Evolutionary conservation across 148 eudicot genomes (phyloP), one percentile per base, ranked within the genome.

Genomic region (Amaranthus cruentus): DNA sequence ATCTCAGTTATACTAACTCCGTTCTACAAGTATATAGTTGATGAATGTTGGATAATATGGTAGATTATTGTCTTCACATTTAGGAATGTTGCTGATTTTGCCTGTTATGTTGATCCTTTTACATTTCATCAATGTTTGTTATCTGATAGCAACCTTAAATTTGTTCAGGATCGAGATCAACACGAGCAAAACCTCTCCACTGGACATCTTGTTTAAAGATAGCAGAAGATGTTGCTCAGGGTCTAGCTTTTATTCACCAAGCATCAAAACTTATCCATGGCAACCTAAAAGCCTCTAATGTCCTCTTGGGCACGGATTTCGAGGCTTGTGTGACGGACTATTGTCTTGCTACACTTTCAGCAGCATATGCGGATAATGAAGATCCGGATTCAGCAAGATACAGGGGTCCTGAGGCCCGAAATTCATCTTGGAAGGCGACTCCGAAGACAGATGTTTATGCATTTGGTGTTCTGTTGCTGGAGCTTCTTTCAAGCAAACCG

Each of bases 161-260:
- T 38, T 69, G 53, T 54, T 56, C 68, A 91, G 98, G 98, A 52
- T 87, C 98, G 64, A 83, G 98, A 81, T 88, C 98, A 75, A 82
- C 89, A 5, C 83, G 96, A 70, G 96, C 98, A 42, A 93, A 89
- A 73, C 98, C 98, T 53, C 88, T 92, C 10, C 98, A 92, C 73
- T 92, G 98, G 98, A 92, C 98, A 28, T 92, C 98, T 13, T 92
- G 98, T 79, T 81, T 92, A 50, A 92, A 92, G 77, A 90, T 92
- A 76, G 98, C 98, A 14, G 98, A 92, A 74, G 98, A 92, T 59
- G 88, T 92, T 50, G 96, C 98, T 28, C 87, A 88, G 66, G 98
- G 96, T 77, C 91, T 93, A 13, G 88, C 93, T 7, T 93, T 87
- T 85, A 93, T 93, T 69, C 98, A 93, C 73, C 98, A 90, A 82